Evolutionary conservation across 2,329 filamentous ascomycete species (phyloP).

Genomic region (Clarireedia sp.): DNA sequence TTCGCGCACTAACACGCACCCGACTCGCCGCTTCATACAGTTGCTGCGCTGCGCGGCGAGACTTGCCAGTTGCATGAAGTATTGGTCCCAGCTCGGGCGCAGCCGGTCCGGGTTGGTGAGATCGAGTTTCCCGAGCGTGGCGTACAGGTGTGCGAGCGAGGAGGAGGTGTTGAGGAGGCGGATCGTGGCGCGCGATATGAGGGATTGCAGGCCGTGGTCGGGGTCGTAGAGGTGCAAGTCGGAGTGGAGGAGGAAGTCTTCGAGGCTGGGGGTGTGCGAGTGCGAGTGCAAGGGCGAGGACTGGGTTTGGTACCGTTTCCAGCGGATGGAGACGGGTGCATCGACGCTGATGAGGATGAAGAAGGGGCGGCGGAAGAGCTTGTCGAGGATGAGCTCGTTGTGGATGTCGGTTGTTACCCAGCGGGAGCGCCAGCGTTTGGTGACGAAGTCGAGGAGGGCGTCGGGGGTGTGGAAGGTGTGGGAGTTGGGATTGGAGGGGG

Average conservation of each 20-base stretch:
- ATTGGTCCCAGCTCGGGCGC: conserved; percentile 88
- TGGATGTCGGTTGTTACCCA: conserved; percentile 84
- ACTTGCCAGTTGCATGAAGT: conserved; percentile 96
- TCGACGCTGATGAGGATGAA: conserved; percentile 90
- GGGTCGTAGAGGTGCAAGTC: conserved; percentile 72
- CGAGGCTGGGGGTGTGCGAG: conserved; percentile 34
- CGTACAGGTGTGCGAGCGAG: conserved; percentile 62
- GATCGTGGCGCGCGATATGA: conserved; percentile 75
- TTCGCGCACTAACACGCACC: conserved; percentile 82
- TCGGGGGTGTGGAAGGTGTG: conserved; percentile 53
- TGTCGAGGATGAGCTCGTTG: conserved; percentile 64
- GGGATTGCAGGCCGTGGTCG: conserved; percentile 56
- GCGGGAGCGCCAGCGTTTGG: conserved; percentile 69
- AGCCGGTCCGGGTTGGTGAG: conserved; percentile 72
- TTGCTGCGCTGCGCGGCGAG: conserved; percentile 86
- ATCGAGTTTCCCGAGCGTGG: conserved; percentile 64
- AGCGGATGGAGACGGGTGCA: conserved; percentile 77
- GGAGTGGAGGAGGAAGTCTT: conserved; percentile 48
- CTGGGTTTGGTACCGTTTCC: conserved; percentile 64
- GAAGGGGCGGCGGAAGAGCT: conserved; percentile 73
- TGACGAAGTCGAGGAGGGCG: conserved; percentile 75
- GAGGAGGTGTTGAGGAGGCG: conserved; percentile 79
- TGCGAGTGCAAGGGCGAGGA: too few species aligned
- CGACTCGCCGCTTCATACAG: conserved; percentile 96
- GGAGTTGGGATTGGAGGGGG: not conserved